These are phyloP conservation scores for Septoria petroselini DNA, from an alignment of 2,329 filamentous ascomycete genomes.

Conservation along the genomic window DNA sequence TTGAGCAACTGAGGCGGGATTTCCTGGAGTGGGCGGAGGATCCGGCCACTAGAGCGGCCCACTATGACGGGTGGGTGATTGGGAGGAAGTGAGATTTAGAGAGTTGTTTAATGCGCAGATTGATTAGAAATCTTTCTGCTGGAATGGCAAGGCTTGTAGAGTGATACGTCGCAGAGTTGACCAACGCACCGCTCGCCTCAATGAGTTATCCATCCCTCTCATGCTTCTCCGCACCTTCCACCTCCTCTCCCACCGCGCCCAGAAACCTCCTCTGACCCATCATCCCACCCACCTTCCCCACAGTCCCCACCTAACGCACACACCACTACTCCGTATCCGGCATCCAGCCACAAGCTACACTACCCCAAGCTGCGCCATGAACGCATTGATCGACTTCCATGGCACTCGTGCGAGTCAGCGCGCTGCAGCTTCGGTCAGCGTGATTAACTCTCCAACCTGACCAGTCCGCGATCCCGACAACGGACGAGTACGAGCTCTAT, in stretches of 20 bases:
- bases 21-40: conserved; percentile 7
- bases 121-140: too few relatives aligned
- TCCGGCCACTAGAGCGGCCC: conserved; percentile 4
- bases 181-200: too few relatives aligned
- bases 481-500: too few relatives aligned
- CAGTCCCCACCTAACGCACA: conserved; percentile 20
- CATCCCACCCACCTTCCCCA: conserved; percentile 21
- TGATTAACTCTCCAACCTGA: too few relatives aligned
- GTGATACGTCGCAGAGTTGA: too few relatives aligned
- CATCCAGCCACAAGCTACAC: conserved; percentile 26
- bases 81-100: conserved; percentile 1
- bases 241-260: conserved; percentile 10
- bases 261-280: conserved; percentile 16
- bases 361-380: too few relatives aligned
- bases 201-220: too few relatives aligned
- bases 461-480: too few relatives aligned
- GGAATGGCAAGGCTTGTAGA: too few relatives aligned
- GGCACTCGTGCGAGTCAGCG: conserved; percentile 42
- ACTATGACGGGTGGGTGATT: conserved; percentile 14
- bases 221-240: not conserved
- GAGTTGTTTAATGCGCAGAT: not conserved
- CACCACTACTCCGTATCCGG: conserved; percentile 31
- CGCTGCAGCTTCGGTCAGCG: too few relatives aligned
- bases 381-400: too few relatives aligned
- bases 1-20: not conserved